phyloP scores from a whole-genome alignment of 2,329 filamentous ascomycete genomes.

The Verticillium longisporum region DNA sequence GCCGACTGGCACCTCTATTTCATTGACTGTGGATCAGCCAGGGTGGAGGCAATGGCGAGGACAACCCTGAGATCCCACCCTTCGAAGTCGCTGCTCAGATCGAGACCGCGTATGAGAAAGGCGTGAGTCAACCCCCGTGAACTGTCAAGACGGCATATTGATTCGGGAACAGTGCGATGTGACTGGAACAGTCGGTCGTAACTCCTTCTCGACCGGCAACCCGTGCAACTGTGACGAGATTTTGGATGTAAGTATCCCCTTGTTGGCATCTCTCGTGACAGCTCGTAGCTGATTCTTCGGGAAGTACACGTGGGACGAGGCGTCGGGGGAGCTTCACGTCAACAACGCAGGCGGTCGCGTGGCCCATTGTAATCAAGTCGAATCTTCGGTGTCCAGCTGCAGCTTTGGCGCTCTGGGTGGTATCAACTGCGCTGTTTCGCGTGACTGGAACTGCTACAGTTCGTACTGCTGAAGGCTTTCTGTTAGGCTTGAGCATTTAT shows the following conservation, averaged over 20 bases:
- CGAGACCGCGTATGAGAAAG: not conserved
- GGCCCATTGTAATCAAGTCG: too few species aligned
- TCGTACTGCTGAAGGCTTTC: not conserved
- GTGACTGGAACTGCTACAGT: not conserved
- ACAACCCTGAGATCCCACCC: not conserved
- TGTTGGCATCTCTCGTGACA: too few species aligned
- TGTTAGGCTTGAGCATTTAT: too few species aligned
- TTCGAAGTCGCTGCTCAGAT: not conserved
- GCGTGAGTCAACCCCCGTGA: not conserved
- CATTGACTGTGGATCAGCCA: not conserved
- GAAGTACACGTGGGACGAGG: too few species aligned
- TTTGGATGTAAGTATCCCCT: not conserved
- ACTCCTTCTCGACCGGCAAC: not conserved
- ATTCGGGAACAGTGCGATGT: not conserved
- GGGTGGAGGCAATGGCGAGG: not conserved
- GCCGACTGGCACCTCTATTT: not conserved
- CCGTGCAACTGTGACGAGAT: not conserved
- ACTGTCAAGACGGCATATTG: not conserved
- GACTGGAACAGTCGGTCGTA: not conserved
- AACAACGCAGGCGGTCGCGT: too few species aligned
- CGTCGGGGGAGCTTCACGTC: too few species aligned
- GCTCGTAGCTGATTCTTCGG: too few species aligned
- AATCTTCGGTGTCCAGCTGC: not conserved
- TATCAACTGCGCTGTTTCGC: not conserved
- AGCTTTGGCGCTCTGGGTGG: not conserved